Evolutionary conservation across 805 yeast genomes (phyloP), one percentile per base, ranked within the genome.

Genomic region (Cyberlindnera euphorbiae): DNA sequence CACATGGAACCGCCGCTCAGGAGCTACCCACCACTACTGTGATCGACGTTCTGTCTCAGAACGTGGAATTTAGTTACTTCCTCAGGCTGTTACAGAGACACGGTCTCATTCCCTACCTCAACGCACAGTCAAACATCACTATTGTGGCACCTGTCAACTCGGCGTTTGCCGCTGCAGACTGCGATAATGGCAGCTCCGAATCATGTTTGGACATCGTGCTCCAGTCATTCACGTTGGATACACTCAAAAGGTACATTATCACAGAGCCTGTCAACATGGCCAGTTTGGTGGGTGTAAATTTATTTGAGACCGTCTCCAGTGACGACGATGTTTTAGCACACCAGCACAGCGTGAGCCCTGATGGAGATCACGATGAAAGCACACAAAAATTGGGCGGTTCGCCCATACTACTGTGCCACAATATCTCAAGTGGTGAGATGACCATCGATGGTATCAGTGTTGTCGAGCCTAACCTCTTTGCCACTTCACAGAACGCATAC

Each of bases 111-210:
- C 87, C 87, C 3, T 56, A 60, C 27, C 55, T 86, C 22, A 85
- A 83, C 51, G 60, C 60, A 15, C 55, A 81, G 41, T 60, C 63
- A 17, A 80, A 83, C 53, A 73, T 80, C 39, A 84, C 95, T 0
- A 58, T 86, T n/a, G 54, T 82, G 27, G 95, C 94, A 1, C 95
- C 95, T 0, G 70, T 81, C 10, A 86, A 86, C 53, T 77, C 80
- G 46, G 95, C 95, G 1, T 84, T 82, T 56, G 65, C 63, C 5
- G 52, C 53, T 14, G 27, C 36, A 11, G 26, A 14, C 16, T n/a
- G n/a, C n/a, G n/a, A n/a, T n/a, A n/a, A n/a, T n/a, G n/a, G n/a
- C n/a, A n/a, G n/a, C n/a, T n/a, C n/a, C n/a, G n/a, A n/a, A 25
- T 26, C 26, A 7, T 17, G 7, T 5, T 7, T 10, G 28, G 11